phyloP scores from a whole-genome alignment of 805 yeast species.

The Monosporozyma siamensis region DNA sequence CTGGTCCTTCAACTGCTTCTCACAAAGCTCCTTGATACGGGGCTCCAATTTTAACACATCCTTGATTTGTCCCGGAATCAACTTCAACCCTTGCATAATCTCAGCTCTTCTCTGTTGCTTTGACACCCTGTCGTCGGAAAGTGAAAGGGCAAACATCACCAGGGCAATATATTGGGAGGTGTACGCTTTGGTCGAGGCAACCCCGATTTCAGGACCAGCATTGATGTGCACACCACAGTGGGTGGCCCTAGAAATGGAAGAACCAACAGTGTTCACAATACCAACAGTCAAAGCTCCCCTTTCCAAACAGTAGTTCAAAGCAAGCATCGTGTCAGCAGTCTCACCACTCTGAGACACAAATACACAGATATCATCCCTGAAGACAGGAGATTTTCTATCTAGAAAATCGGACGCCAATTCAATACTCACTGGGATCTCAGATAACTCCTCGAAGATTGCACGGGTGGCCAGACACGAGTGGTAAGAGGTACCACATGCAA shows the following conservation, averaged over 20 bases:
- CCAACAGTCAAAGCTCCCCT: slow-evolving; percentile 97
- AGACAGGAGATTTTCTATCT: slow-evolving; percentile 93
- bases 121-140: slow-evolving; percentile 84
- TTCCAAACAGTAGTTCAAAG: slow-evolving; percentile 89
- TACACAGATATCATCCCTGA: slow-evolving; percentile 94
- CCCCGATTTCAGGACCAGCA: slow-evolving; percentile 99
- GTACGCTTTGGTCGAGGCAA: slow-evolving; percentile 97
- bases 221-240: slow-evolving; percentile 99
- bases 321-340: slow-evolving; percentile 95
- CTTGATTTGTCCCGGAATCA: slow-evolving; percentile 78
- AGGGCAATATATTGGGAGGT: slow-evolving; percentile 96
- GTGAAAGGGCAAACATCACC: slow-evolving; percentile 92
- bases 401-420: slow-evolving; percentile 92
- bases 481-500: slow-evolving; percentile 98
- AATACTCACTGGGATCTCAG: slow-evolving; percentile 88
- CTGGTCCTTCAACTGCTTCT: slow-evolving; percentile 61
- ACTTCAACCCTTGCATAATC: slow-evolving; percentile 76
- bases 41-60: slow-evolving; percentile 66
- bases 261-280: slow-evolving; percentile 95
- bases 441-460: slow-evolving; percentile 90
- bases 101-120: slow-evolving; percentile 65
- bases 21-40: slow-evolving; percentile 66
- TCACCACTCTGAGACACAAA: slow-evolving; percentile 99
- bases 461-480: slow-evolving; percentile 97
- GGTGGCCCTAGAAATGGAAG: slow-evolving; percentile 90